Percentiles rank a stretch among this genome's conserved stretches.
Conservation (phyloP, 108 stramenopile species). For the Craspedostauros australis region DNA sequence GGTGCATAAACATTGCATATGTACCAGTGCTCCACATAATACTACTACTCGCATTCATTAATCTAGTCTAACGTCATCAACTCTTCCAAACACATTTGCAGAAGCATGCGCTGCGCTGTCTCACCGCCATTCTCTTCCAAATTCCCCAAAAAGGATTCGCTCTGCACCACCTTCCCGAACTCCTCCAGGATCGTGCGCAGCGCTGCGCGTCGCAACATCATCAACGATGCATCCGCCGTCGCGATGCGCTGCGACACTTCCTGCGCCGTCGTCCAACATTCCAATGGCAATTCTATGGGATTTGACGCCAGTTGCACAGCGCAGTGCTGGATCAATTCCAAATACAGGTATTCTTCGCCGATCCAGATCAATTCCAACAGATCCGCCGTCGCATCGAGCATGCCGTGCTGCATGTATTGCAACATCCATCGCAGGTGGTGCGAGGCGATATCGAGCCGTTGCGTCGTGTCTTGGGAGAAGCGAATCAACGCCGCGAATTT, state of each 20-base stretch:
- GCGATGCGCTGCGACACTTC: constrained; percentile 8
- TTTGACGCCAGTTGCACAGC: constrained; percentile 55
- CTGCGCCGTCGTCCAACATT: too few relatives aligned
- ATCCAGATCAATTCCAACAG: constrained; percentile 58
- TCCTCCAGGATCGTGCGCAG: background rate
- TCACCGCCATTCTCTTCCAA: background rate
- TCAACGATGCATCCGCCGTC: constrained; percentile 19
- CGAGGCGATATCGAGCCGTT: constrained; percentile 31
- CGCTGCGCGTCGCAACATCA: constrained; percentile 19
- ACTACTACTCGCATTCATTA: too few relatives aligned
- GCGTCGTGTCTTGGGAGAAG: constrained; percentile 28
- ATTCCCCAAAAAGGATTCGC: constrained; percentile 8
- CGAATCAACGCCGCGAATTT: constrained; percentile 72
- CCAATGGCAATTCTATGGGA: too few relatives aligned
- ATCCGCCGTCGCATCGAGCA: constrained; percentile 41
- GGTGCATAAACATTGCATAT: too few relatives aligned
- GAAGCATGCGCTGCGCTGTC: constrained; percentile 5
- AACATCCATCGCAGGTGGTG: constrained; percentile 30
- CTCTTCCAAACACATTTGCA: constrained; percentile 29
- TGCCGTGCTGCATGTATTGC: constrained; percentile 71
- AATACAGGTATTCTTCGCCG: constrained; percentile 70
- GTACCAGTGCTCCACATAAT: too few relatives aligned
- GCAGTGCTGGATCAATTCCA: constrained; percentile 55
- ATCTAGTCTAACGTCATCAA: too few relatives aligned
- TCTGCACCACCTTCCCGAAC: constrained; percentile 2